Conservation (phyloP, 1,139 yeast species). For the Zygoascus sp. region DNA sequence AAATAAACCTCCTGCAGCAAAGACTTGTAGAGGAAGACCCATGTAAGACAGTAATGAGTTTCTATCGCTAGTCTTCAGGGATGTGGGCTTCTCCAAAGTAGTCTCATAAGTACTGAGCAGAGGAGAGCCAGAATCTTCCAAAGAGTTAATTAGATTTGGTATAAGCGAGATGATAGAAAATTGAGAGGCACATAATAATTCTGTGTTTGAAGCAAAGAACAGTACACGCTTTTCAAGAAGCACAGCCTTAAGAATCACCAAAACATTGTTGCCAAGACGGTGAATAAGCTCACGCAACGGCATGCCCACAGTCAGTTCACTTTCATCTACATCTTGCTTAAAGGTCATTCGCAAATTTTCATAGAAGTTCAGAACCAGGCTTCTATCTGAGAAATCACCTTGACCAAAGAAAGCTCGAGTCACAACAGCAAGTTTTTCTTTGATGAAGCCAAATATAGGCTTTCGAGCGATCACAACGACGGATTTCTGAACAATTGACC, state of each 20-base stretch:
- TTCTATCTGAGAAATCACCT: slow-evolving; percentile 65
- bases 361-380: slow-evolving; percentile 63
- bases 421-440: slow-evolving; percentile 84
- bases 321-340: slow-evolving; percentile 41
- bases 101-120: slow-evolving; percentile 54
- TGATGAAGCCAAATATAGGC: slow-evolving; percentile 80
- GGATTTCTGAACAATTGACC: slow-evolving; percentile 89
- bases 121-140: slow-evolving; percentile 81
- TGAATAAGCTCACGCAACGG: slow-evolving; percentile 62
- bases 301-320: slow-evolving; percentile 69
- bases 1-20: slow-evolving; percentile 83
- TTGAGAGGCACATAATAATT: slow-evolving; percentile 68
- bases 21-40: slow-evolving; percentile 83
- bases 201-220: slow-evolving; percentile 76
- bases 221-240: slow-evolving; percentile 65
- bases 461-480: slow-evolving; percentile 81
- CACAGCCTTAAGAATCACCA: slow-evolving; percentile 70
- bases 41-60: slow-evolving; percentile 70
- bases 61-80: slow-evolving; percentile 74
- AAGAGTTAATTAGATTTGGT: slow-evolving; percentile 68
- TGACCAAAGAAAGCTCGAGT: slow-evolving; percentile 85
- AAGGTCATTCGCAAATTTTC: slow-evolving; percentile 59
- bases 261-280: slow-evolving; percentile 55
- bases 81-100: slow-evolving; percentile 54
- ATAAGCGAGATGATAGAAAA: slow-evolving; percentile 63